A percentile compares a stretch with the other conserved stretches of the same genome.
Evolutionary conservation across 192 early-diverging fungal genomes (phyloP).

Genomic region (Mortierella antarctica): DNA sequence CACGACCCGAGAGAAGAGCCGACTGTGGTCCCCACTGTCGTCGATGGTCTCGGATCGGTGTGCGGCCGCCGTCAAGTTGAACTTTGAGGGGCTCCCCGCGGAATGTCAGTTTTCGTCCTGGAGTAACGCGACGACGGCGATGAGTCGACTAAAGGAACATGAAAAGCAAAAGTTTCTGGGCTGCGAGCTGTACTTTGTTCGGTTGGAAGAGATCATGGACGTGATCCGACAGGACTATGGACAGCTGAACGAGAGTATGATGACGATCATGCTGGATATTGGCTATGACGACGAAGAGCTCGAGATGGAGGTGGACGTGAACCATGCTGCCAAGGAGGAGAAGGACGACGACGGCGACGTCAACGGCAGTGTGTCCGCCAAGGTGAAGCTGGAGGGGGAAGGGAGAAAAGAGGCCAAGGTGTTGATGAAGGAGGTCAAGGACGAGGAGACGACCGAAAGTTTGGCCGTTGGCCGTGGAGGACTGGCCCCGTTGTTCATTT

Average conservation of each 20-base stretch:
- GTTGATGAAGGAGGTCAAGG: constrained; percentile 26
- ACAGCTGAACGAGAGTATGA: constrained; percentile 71
- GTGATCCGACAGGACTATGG: constrained; percentile 72
- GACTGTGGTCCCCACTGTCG: constrained; percentile 76
- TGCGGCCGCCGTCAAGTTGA: constrained; percentile 53
- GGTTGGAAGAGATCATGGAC: constrained; percentile 69
- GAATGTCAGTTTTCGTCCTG: constrained; percentile 45
- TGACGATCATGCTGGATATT: constrained; percentile 76
- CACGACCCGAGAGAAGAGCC: constrained; percentile 69
- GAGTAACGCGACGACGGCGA: constrained; percentile 39
- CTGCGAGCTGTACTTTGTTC: constrained; percentile 71
- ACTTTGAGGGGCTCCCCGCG: constrained; percentile 37
- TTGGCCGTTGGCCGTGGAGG: background rate
- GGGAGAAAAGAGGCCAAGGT: background rate
- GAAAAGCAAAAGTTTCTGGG: constrained; percentile 72
- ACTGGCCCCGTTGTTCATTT: background rate
- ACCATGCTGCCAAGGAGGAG: background rate
- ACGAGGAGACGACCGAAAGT: constrained; percentile 8
- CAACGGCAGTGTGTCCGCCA: background rate
- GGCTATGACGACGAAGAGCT: constrained; percentile 55
- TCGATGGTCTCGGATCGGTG: constrained; percentile 66
- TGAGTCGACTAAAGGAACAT: constrained; percentile 61
- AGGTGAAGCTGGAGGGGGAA: background rate
- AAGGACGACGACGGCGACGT: background rate
- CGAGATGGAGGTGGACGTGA: constrained; percentile 35